phyloP scores from a whole-genome alignment of 2,329 filamentous ascomycete genomes.

The Colletotrichum coccodes region DNA sequence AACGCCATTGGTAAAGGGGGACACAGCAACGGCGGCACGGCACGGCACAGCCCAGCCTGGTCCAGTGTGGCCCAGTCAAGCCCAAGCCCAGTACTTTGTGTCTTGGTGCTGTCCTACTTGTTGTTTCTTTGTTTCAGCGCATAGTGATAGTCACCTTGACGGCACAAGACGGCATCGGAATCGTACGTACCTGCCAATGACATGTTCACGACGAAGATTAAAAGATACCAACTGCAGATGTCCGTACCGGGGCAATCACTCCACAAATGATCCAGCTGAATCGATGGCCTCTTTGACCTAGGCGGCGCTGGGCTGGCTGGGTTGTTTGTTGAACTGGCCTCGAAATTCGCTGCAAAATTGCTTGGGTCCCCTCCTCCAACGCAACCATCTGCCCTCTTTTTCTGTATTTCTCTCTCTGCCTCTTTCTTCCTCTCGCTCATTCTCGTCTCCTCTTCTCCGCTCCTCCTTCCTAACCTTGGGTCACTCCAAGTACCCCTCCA shows the following conservation, averaged over 20 bases:
- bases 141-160: neutral
- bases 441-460: neutral
- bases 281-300: neutral
- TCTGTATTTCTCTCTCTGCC: no score
- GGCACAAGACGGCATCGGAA: no score
- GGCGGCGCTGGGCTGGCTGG: neutral
- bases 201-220: neutral
- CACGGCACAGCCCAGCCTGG: neutral
- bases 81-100: no score
- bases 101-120: neutral
- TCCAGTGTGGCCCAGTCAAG: no score
- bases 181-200: neutral
- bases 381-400: neutral
- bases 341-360: neutral
- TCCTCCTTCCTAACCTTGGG: neutral
- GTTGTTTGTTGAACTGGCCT: neutral
- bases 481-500: neutral
- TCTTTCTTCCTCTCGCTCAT: neutral
- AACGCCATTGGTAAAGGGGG: no score
- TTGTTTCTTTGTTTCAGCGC: neutral
- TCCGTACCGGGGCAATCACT: neutral
- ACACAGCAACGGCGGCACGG: neutral
- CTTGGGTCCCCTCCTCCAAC: neutral
- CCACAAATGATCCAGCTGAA: neutral
- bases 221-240: neutral